Percentiles rank a stretch among this genome's conserved stretches.
Conservation (phyloP, 2,329 filamentous ascomycete genomes). For the Claviceps africana region DNA sequence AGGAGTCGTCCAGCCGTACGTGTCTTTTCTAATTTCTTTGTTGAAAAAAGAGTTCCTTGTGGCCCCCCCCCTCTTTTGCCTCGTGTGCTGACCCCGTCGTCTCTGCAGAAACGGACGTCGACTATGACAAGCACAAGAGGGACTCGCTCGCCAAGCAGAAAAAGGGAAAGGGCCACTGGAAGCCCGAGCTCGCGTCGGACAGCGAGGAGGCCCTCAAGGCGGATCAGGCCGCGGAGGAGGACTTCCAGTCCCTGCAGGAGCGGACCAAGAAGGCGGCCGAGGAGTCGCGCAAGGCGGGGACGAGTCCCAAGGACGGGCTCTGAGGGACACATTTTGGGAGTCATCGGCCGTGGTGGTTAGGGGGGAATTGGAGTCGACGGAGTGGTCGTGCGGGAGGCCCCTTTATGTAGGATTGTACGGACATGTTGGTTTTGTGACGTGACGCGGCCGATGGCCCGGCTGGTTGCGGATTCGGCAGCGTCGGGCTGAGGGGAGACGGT, state of each 20-base stretch:
- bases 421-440: too few species aligned
- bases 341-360: too few species aligned
- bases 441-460: too few species aligned
- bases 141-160: conserved; percentile 53
- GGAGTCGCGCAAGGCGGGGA: conserved; percentile 32
- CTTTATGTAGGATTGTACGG: too few species aligned
- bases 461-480: too few species aligned
- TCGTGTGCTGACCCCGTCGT: neutral
- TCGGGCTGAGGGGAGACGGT: too few species aligned
- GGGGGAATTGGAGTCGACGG: too few species aligned
- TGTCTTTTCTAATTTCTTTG: too few species aligned
- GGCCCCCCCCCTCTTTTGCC: too few species aligned
- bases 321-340: too few species aligned
- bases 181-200: conserved; percentile 60
- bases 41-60: too few species aligned
- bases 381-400: too few species aligned
- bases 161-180: conserved; percentile 59
- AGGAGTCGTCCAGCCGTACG: conserved; percentile 24
- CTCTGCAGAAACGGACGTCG: conserved; percentile 20
- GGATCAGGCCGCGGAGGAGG: conserved; percentile 32
- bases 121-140: conserved; percentile 45
- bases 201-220: conserved; percentile 67
- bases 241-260: conserved; percentile 39
- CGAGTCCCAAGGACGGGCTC: conserved; percentile 32
- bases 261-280: conserved; percentile 39